Conservation (phyloP, 2,329 filamentous ascomycete genomes). For the Pseudonectria foliicola region DNA sequence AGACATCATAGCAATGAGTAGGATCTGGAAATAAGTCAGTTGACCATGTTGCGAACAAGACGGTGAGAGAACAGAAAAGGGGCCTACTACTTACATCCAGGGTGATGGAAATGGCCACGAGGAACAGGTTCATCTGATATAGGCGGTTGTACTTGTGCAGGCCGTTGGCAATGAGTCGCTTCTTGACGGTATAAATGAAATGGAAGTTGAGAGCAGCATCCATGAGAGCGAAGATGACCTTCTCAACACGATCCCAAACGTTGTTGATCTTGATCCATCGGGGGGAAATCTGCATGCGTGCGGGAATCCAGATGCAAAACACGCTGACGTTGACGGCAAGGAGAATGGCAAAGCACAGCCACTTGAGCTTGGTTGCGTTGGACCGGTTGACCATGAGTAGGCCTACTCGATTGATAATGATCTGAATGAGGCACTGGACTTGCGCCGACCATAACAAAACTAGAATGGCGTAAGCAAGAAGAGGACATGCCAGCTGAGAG, state of each 20-base stretch:
- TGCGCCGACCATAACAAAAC: slow-evolving; percentile 30
- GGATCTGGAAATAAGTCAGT: slow-evolving; percentile 8
- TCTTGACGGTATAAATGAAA: slow-evolving; percentile 37
- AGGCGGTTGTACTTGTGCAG: slow-evolving; percentile 42
- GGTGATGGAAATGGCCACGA: slow-evolving; percentile 23
- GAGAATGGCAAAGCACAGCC: slow-evolving; percentile 35
- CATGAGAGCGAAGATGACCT: slow-evolving; percentile 39
- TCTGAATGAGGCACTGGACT: slow-evolving; percentile 38
- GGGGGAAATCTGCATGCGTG: slow-evolving; percentile 33
- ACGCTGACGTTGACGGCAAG: slow-evolving; percentile 41
- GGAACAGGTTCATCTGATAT: slow-evolving; percentile 28
- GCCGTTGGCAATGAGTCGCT: slow-evolving; percentile 38
- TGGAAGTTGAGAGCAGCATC: slow-evolving; percentile 41
- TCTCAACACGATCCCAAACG: slow-evolving; percentile 45
- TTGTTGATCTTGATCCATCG: slow-evolving; percentile 36
- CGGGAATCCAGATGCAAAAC: slow-evolving; percentile 44
- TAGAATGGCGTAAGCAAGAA: slow-evolving; percentile 1
- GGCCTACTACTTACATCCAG: slow-evolving; percentile 14
- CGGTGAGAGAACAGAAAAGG: too few relatives aligned
- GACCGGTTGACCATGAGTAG: slow-evolving; percentile 35
- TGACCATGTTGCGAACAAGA: too few relatives aligned
- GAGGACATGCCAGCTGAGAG: neutral
- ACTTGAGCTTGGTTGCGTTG: slow-evolving; percentile 32
- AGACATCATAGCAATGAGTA: slow-evolving; percentile 22
- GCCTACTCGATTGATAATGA: slow-evolving; percentile 44